Evolutionary conservation across 2,329 filamentous ascomycete genomes (phyloP).

Genomic region (Talaromyces pinophilus): DNA sequence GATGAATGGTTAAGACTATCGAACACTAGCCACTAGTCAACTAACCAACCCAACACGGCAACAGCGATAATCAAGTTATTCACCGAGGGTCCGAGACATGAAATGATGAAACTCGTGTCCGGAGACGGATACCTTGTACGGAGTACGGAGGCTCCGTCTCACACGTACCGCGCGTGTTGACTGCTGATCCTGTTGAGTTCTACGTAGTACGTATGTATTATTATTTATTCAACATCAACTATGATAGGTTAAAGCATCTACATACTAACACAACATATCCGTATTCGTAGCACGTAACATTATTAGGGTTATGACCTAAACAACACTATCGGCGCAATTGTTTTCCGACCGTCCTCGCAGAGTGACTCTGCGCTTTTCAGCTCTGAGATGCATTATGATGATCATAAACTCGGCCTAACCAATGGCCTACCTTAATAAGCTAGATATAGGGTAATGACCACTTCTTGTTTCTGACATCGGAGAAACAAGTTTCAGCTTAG

Average conservation of each 20-base stretch:
- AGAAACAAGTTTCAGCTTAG: conserved; percentile 10
- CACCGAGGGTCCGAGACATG: conserved; percentile 3
- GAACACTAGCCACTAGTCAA: neutral
- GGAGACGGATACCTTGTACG: neutral
- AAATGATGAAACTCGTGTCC: neutral
- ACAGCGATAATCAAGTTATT: neutral
- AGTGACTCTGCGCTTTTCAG: neutral
- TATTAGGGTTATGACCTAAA: neutral
- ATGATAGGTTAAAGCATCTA: neutral
- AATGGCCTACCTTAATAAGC: neutral
- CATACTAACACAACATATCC: neutral
- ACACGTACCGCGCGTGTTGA: neutral
- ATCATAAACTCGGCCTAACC: neutral
- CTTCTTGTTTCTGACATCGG: neutral
- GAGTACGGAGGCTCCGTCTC: neutral
- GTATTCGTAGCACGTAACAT: neutral
- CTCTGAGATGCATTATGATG: neutral
- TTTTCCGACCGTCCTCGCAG: neutral
- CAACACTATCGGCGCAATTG: neutral
- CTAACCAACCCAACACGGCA: neutral
- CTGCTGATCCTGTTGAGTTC: neutral
- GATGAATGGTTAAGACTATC: neutral
- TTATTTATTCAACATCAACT: neutral
- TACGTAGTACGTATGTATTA: neutral
- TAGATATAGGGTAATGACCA: neutral